Evolutionary conservation across 2,329 filamentous ascomycete genomes (phyloP).

Genomic region (Didymella glomerata): DNA sequence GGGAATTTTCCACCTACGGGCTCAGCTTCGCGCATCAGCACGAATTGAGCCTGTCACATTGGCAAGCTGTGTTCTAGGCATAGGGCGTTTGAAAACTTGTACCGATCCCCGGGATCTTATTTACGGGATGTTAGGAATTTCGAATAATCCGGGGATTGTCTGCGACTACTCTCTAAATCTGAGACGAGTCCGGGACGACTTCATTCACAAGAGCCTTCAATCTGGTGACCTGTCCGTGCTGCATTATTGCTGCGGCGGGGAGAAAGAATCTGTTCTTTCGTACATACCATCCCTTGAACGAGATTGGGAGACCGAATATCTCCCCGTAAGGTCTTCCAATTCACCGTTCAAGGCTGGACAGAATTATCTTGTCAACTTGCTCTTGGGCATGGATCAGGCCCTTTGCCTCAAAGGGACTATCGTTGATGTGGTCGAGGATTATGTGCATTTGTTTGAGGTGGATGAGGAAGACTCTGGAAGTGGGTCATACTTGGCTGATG

Average conservation of each 20-base stretch:
- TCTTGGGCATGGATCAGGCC: not conserved
- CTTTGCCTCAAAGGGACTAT: not conserved
- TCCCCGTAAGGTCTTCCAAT: not conserved
- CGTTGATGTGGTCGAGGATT: not conserved
- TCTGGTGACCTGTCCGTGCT: not conserved
- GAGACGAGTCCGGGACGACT: not conserved
- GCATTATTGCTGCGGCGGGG: not conserved
- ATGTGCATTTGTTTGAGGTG: too few relatives aligned
- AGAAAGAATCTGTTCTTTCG: not conserved
- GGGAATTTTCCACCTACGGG: not conserved
- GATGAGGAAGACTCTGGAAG: too few relatives aligned
- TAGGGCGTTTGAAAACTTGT: not conserved
- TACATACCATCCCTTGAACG: not conserved
- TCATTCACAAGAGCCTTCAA: not conserved
- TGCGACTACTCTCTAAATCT: not conserved
- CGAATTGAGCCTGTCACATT: not conserved
- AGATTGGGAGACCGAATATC: not conserved
- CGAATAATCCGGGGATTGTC: not conserved
- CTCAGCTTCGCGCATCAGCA: not conserved
- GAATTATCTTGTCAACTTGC: not conserved
- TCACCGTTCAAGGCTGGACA: not conserved
- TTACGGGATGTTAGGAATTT: not conserved
- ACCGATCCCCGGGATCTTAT: not conserved
- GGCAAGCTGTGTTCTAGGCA: not conserved
- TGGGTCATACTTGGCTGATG: not conserved